Evolutionary conservation across 2,329 filamentous ascomycete species (phyloP).

Genomic region (Nemania sp.): DNA sequence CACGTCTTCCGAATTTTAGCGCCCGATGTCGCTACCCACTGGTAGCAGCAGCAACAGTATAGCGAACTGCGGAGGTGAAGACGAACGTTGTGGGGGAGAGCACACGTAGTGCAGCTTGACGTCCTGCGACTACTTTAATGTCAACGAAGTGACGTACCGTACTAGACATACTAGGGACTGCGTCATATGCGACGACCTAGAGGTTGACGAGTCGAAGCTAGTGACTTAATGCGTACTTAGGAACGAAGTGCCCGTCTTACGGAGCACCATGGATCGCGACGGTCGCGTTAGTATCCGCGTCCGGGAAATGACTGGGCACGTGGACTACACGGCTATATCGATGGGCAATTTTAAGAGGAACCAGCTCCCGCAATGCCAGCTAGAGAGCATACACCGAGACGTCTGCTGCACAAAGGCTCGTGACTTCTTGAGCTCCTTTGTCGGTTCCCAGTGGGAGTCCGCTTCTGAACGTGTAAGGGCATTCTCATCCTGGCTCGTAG

Average conservation of each 20-base stretch:
- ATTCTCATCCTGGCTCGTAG: neutral
- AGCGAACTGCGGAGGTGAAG: too few species aligned
- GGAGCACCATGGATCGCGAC: neutral
- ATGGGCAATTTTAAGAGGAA: constrained; percentile 3
- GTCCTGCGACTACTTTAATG: constrained; percentile 2
- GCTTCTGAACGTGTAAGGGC: neutral
- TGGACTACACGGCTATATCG: neutral
- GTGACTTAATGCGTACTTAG: neutral
- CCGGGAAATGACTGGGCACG: neutral
- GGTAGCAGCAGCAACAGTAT: neutral
- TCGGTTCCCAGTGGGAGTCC: neutral
- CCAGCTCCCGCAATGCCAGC: constrained; percentile 10
- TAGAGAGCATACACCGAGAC: neutral
- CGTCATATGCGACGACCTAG: neutral
- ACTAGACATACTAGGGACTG: constrained; percentile 7
- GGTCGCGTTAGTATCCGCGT: neutral
- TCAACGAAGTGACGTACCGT: neutral
- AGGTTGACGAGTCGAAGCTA: neutral
- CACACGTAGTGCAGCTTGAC: constrained; percentile 1
- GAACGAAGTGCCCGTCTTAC: constrained; percentile 3
- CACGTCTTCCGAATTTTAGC: constrained; percentile 3
- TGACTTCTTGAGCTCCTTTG: neutral
- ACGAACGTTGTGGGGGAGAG: neutral
- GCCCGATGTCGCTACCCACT: neutral
- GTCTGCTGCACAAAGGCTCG: constrained; percentile 3